phyloP scores from a whole-genome alignment of 2,329 filamentous ascomycete species.

The Akanthomyces dipterigenus region DNA sequence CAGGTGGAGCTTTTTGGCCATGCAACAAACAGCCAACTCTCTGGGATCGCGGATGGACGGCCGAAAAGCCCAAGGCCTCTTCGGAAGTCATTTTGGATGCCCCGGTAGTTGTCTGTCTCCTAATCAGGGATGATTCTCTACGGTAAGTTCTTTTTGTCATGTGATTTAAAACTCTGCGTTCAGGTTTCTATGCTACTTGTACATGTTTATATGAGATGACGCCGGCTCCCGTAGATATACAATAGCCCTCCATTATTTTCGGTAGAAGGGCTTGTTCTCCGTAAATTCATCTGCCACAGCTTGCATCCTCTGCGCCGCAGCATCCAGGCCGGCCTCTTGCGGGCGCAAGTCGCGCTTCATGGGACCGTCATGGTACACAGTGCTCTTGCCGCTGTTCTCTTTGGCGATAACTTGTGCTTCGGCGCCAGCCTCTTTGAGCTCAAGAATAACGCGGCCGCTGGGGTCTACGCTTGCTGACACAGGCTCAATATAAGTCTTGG shows the following conservation, averaged over 20 bases:
- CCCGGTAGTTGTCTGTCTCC: background rate
- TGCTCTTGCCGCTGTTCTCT: constrained; percentile 35
- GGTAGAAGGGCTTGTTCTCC: background rate
- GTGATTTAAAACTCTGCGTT: constrained; percentile 15
- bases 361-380: constrained; percentile 24
- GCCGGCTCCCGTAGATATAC: constrained; percentile 21
- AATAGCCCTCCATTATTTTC: constrained; percentile 3
- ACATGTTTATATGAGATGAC: constrained; percentile 22
- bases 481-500: constrained; percentile 47
- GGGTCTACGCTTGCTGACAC: constrained; percentile 40
- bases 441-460: constrained; percentile 41
- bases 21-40: background rate
- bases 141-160: background rate
- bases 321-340: background rate
- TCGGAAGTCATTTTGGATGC: background rate
- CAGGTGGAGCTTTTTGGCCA: constrained; percentile 2
- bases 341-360: constrained; percentile 16
- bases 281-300: background rate
- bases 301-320: background rate
- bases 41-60: background rate
- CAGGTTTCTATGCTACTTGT: constrained; percentile 23
- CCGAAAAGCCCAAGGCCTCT: background rate
- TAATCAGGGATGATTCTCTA: background rate
- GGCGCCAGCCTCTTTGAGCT: constrained; percentile 31
- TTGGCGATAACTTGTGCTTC: constrained; percentile 38